Evolutionary conservation across 2,329 filamentous ascomycete species (phyloP), one percentile per base, ranked within the genome.

Genomic region (Triangularia setosa): DNA sequence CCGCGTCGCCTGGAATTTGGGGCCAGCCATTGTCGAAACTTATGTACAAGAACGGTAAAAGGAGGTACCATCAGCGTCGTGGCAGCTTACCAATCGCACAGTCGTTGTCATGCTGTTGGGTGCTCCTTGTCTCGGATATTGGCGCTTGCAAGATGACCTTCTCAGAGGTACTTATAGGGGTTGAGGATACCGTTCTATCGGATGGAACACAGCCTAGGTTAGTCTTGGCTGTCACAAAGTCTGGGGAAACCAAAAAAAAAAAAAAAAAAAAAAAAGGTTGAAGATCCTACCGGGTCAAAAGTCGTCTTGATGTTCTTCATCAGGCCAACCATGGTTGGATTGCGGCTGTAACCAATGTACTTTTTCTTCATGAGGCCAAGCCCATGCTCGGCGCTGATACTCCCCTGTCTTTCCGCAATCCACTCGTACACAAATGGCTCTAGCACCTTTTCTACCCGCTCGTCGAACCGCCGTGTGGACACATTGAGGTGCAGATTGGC

Each of bases 351-450:
- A 28, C 91, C 90, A 76, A 99, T 92, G 75, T 89, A 99, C 65
- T 92, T 90, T 82, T 96, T 97, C 88, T 99, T 99, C 58, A 93
- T 92, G 68, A 99, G 80, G 16, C 95, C 95, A 48, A 99, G 80
- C 3, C 95, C 95, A 76, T 99, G 95, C 79, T 99, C 95, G 58
- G 95, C 95, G 74, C 93, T 97, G 78, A 99, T 97, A 77, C 93
- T 97, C 67, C 95, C 95, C 68, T 90, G 89, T 56, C 91, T 85
- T 80, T 92, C 87, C 72, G 89, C 83, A 69, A 98, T 94, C 95
- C 95, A 99, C 79, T 99, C 93, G 75, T 97, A 99, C 24, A 99
- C 92, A 79, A 90, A 99, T 0, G 96, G 95, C 80, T 99, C 95
- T 44, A 99, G 84, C 25, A 86, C 82, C 77, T 91, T 86, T 79